Percentiles rank a stretch among this genome's conserved stretches.
These are phyloP conservation scores for Jatropha curcas DNA, from an alignment of 345 rosid genomes.

Conservation along the genomic window DNA sequence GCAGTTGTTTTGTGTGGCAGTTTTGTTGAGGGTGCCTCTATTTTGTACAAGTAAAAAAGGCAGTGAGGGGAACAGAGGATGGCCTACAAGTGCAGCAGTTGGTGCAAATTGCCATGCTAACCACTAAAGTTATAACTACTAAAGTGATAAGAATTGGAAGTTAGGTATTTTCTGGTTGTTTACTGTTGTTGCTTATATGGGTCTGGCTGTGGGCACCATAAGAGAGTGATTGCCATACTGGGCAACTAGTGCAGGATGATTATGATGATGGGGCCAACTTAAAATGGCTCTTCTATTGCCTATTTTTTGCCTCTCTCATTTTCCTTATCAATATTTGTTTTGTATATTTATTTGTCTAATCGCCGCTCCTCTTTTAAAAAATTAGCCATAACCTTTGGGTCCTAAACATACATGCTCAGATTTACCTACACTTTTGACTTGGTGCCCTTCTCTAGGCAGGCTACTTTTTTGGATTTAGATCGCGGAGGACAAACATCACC, in stretches of 20 bases:
- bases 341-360: background rate
- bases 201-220: slow-evolving; percentile 15
- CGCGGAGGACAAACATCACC: background rate
- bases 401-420: background rate
- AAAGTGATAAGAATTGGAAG: slow-evolving; percentile 38
- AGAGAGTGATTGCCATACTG: slow-evolving; percentile 19
- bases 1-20: slow-evolving; percentile 4
- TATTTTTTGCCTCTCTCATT: no score
- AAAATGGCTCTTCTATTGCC: no score
- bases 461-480: background rate
- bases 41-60: no score
- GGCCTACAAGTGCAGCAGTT: slow-evolving; percentile 48
- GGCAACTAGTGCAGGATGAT: slow-evolving; percentile 16
- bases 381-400: background rate
- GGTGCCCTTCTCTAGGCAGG: background rate
- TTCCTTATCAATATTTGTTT: background rate
- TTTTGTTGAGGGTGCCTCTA: no score
- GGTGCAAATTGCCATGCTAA: slow-evolving; percentile 42
- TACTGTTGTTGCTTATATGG: slow-evolving; percentile 15
- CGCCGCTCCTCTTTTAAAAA: background rate
- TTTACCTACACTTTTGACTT: background rate
- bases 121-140: slow-evolving; percentile 52
- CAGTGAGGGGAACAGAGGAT: slow-evolving; percentile 24
- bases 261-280: slow-evolving; percentile 17
- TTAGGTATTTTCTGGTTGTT: slow-evolving; percentile 43